Evolutionary conservation across 164 flowering plant species (phyloP), one percentile per base, ranked within the genome.

Genomic region (Stephania cephalantha): DNA sequence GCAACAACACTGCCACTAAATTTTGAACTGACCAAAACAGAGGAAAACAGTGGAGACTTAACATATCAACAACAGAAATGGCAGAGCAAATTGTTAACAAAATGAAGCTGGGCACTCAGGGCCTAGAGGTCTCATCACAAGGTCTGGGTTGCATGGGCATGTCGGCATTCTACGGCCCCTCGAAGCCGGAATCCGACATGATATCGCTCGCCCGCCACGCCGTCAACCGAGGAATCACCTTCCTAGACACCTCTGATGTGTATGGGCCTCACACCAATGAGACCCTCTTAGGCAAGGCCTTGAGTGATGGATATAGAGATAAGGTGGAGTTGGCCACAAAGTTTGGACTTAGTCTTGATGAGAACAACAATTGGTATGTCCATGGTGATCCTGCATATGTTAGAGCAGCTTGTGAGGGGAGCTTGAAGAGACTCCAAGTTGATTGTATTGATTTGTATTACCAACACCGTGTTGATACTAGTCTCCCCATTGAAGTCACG

Each of bases 221-320:
- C 70, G 72, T 83, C 63, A 31, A 75, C 52, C 30, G 30, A 3
- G 87, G 87, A 15, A 35, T 85, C 50, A 83, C 87, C 74, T 80
- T 83, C 70, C 80, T 85, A 9, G 87, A 85, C 58, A 82, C 87
- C 73, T 83, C 87, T 18, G 83, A 85, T 53, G 3, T 80, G n/a
- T 85, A 85, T 46, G 85, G 85, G 3, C 84, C 87, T 15, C 46
- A 22, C 75, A 83, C 83, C 70, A 83, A 83, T 44, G 85, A 85
- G 44, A 67, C 81, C 53, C 81, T 85, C 15, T 61, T 84, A 6
- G 85, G 85, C 10, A 83, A 78, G 75, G 84, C 78, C 15, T 11
- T 82, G 20, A 9, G 17, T 29, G n/a, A 15, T 1, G 71, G 52
- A 2, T n/a, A 44, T 15, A 44, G 71, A 12, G 25, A 69, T 3